Evolutionary conservation across 345 rosid species (phyloP).

Genomic region (Murraya paniculata): DNA sequence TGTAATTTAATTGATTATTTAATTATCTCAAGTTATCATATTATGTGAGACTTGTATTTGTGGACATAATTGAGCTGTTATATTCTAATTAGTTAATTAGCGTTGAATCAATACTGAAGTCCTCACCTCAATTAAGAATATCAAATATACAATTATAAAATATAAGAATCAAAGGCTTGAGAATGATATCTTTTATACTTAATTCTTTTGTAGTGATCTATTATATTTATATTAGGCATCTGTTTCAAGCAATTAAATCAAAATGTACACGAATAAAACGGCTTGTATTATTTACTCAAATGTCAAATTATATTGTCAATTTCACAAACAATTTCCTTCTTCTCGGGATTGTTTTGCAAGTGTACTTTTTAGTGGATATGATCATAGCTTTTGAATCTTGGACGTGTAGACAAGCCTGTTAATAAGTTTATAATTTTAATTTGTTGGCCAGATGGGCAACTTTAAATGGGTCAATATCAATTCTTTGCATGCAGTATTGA

Average conservation of each 20-base stretch:
- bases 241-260: not conserved
- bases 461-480: constrained; percentile 6
- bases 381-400: not conserved
- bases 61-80: too few species aligned
- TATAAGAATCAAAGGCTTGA: not conserved
- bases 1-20: too few species aligned
- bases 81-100: too few species aligned
- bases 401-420: not conserved
- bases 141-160: too few species aligned
- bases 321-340: too few species aligned
- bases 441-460: not conserved
- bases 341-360: too few species aligned
- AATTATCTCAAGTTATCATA: too few species aligned
- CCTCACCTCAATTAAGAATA: too few species aligned
- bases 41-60: too few species aligned
- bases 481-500: constrained; percentile 1
- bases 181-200: not conserved
- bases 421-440: not conserved
- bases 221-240: not conserved
- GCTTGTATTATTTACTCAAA: not conserved
- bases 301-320: too few species aligned
- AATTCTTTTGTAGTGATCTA: too few species aligned
- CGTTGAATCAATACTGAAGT: too few species aligned
- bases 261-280: not conserved
- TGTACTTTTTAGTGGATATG: not conserved